Percentiles rank a stretch among this genome's conserved stretches.
phyloP scores from a whole-genome alignment of 2,329 filamentous ascomycete species.

The Allantophomopsis lycopodina region DNA sequence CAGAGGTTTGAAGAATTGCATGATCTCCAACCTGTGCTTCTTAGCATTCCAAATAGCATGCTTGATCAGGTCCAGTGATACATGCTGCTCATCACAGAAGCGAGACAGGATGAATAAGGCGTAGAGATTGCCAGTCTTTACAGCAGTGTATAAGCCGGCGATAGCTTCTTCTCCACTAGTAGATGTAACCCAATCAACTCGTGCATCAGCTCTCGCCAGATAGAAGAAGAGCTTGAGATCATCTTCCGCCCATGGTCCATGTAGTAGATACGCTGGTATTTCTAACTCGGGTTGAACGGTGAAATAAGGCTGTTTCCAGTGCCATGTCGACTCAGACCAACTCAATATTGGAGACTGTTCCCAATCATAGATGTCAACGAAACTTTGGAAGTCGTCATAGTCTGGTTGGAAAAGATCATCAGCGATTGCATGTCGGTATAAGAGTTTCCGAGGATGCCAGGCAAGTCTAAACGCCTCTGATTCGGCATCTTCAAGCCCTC shows the following conservation, averaged over 20 bases:
- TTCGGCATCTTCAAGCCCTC: no score
- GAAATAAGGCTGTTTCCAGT: not conserved
- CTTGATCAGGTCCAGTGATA: no score
- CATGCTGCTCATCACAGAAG: no score
- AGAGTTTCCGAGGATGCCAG: no score
- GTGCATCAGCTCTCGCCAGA: constrained; percentile 12
- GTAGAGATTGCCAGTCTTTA: no score
- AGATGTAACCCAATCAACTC: constrained; percentile 12
- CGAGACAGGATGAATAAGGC: no score
- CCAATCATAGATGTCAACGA: not conserved
- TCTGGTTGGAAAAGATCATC: constrained; percentile 5
- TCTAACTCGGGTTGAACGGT: constrained; percentile 3
- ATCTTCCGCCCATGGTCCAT: constrained; percentile 15
- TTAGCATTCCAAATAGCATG: no score
- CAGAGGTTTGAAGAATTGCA: no score
- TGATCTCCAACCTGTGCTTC: no score
- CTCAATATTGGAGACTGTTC: not conserved
- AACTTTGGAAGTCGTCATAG: constrained; percentile 3
- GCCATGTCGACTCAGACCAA: not conserved
- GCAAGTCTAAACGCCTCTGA: no score
- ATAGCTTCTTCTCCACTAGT: constrained; percentile 13
- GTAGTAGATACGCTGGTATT: constrained; percentile 15
- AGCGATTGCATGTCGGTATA: no score
- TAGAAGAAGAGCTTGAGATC: constrained; percentile 14
- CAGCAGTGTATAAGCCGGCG: constrained; percentile 3